Evolutionary conservation across 169 alveolate genomes (phyloP).

Genomic region (Plasmodium gonderi): DNA sequence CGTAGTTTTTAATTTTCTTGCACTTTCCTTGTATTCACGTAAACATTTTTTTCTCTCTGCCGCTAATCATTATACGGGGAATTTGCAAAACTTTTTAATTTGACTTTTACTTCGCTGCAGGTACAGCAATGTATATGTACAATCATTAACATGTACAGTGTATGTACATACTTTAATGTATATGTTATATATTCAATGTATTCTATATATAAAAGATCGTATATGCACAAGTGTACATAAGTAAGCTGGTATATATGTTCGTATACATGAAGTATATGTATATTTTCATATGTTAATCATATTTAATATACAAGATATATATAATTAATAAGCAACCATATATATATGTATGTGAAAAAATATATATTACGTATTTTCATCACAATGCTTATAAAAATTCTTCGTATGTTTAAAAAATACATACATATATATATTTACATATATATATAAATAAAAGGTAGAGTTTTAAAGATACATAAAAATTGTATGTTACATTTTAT

Average conservation of each 20-base stretch:
- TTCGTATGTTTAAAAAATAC: not conserved
- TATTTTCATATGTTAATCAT: not conserved
- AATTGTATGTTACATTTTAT: not conserved
- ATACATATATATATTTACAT: not conserved
- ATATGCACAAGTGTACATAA: not conserved
- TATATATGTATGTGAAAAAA: not conserved
- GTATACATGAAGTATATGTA: not conserved
- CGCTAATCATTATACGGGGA: not conserved
- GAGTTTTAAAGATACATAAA: not conserved
- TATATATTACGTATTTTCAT: not conserved
- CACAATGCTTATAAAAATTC: not conserved
- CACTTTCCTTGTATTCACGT: not conserved
- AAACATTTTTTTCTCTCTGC: not conserved
- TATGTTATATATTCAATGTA: too few relatives aligned
- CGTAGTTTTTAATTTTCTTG: not conserved
- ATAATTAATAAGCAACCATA: not conserved
- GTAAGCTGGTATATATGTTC: not conserved
- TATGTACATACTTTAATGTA: not conserved
- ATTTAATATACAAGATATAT: not conserved
- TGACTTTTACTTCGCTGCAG: not conserved
- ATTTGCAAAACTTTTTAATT: not conserved
- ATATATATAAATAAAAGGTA: not conserved
- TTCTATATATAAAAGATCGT: not conserved
- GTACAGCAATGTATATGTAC: not conserved
- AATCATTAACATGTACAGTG: not conserved